Evolutionary conservation across 2,329 filamentous ascomycete species (phyloP).

Genomic region (Sporothrix sp.): DNA sequence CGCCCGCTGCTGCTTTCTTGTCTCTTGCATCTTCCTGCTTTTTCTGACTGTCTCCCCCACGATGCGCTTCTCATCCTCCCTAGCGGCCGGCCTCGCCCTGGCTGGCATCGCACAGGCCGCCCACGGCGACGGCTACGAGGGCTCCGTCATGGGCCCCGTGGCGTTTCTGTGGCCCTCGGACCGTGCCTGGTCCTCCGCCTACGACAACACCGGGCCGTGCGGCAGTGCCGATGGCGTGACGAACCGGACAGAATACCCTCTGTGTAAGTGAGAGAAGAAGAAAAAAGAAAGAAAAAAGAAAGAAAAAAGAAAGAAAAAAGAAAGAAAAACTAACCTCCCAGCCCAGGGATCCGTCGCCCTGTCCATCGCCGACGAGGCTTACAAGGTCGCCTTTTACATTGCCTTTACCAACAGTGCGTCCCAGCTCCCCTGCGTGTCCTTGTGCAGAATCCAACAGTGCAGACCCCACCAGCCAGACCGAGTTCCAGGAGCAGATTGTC

Average conservation of each 20-base stretch:
- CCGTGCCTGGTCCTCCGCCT: constrained; percentile 37
- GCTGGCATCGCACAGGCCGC: constrained; percentile 8
- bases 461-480: constrained; percentile 25
- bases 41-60: too few relatives aligned
- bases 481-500: constrained; percentile 25
- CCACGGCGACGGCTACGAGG: constrained; percentile 22
- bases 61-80: constrained; percentile 10
- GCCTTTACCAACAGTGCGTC: constrained; percentile 29
- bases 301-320: too few relatives aligned
- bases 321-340: constrained; percentile 2
- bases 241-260: constrained; percentile 41
- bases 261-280: constrained; percentile 32
- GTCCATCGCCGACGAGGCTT: constrained; percentile 18
- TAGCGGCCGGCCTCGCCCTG: background rate
- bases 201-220: constrained; percentile 43
- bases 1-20: too few relatives aligned
- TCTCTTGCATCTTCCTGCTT: too few relatives aligned
- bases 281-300: too few relatives aligned
- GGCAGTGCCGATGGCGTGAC: constrained; percentile 35
- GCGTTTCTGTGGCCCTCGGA: constrained; percentile 46
- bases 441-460: background rate
- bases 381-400: constrained; percentile 17
- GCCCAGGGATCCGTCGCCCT: constrained; percentile 16
- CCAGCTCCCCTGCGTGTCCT: background rate
- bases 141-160: constrained; percentile 40